These are phyloP conservation scores for Yamadazyma ubonensis DNA, from an alignment of 805 yeast genomes.

Conservation along the genomic window DNA sequence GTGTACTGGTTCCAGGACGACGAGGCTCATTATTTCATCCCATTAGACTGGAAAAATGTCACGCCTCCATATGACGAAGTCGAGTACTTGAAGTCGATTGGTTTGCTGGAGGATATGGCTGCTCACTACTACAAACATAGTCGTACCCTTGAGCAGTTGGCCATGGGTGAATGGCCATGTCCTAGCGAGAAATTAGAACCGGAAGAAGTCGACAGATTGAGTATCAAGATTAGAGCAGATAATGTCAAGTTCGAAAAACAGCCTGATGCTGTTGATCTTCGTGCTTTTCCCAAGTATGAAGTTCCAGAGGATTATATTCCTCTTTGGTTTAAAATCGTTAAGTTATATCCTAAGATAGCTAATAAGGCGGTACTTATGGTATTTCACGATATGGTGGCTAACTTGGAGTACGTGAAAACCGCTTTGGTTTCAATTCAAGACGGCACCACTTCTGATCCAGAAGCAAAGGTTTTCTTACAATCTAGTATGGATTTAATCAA, in stretches of 20 bases:
- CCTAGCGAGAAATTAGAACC: constrained; percentile 10
- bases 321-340: constrained; percentile 12
- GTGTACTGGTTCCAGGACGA: constrained; percentile 29
- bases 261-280: neutral
- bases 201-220: constrained; percentile 9
- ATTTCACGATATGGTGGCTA: too few species aligned
- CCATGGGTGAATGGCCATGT: constrained; percentile 17
- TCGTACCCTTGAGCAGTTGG: constrained; percentile 8
- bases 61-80: constrained; percentile 37
- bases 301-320: neutral
- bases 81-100: constrained; percentile 24
- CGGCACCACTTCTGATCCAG: neutral
- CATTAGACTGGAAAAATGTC: constrained; percentile 33
- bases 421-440: neutral
- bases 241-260: neutral
- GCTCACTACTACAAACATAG: constrained; percentile 29
- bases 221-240: constrained; percentile 1
- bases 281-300: neutral
- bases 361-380: too few species aligned
- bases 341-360: constrained; percentile 7
- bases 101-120: constrained; percentile 24
- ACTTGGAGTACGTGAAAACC: neutral
- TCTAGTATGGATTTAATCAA: constrained; percentile 3
- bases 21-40: constrained; percentile 27
- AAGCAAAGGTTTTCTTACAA: neutral